Evolutionary conservation across 441 rosid genomes (phyloP), one percentile per base, ranked within the genome.

Genomic region (Geranium incanum): DNA sequence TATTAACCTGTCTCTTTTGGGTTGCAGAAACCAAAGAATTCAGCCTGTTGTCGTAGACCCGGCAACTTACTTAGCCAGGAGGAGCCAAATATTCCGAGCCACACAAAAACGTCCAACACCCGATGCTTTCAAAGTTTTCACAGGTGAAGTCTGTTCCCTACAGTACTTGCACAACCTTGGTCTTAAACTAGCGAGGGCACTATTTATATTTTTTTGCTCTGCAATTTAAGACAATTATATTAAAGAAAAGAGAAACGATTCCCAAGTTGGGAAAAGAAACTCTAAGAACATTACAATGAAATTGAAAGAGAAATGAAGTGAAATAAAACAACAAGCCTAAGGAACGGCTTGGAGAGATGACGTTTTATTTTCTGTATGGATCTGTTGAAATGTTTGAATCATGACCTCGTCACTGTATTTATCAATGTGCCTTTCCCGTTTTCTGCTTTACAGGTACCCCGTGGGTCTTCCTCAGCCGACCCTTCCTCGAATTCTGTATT

Each of bases 31-130:
- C 65, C 96, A 88, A 57, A 86, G 95, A 68, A 78, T 94, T 81
- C 91, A 82, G 63, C 97, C 97, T 70, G 80, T 90, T 70, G 76
- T 94, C 69, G 93, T 94, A 59, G 98, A 94, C 68, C 97, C 98
- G 0, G 96, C 84, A 33, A 75, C 90, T 55, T 88, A 90, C 77
- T 81, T 87, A 50, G 95, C 95, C 0, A 83, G 97, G 81, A 82
- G 87, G 84, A 87, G 86, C 74, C 92, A 91, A 77, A 88, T 91
- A 57, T 91, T 94, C 78, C 80, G 83, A 6, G 97, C 86, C 50
- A 88, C 93, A 1, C 85, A 88, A 84, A 91, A 86, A 74, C 82
- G 98, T 33, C 77, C 81, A 37, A 81, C 87, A 38, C 93, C 97
- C 8, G 89, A 89, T 75, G 87, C 89, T 74, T 93, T 91, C 81